Base-by-base conservation (phyloP, 306 rosid genomes). In the Vigna radiata region DNA sequence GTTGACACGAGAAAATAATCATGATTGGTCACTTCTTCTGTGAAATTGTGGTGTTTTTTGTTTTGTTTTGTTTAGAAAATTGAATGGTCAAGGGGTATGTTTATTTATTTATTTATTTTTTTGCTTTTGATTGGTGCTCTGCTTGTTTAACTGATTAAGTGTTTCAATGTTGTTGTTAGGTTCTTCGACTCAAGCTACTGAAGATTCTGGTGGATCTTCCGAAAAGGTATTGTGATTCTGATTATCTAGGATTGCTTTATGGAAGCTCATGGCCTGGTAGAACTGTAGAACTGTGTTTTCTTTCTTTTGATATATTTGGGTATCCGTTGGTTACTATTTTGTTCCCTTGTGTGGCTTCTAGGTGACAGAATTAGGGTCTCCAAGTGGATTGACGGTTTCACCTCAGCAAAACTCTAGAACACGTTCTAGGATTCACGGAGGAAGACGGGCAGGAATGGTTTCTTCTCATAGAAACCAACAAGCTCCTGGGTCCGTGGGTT, bases 321-420 rank as follows among this genome's bases (percentile, higher is more conserved):
- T 59, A 37, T 62, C 41, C 39, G 48, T 63, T 13, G 29, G 49
- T 29, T 69, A 58, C 8, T 6, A 33, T 63, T 41, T 73, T 62
- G 56, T 61, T 73, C 29, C 54, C 14, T 68, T 71, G 41, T 75
- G 16, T 5, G 39, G 0, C 60, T 70, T 61, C 49, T 88, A 91
- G 98, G 93, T 91, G 76, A 93, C 77, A 3, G 89, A 83, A 55
- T 43, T 31, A 31, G 83, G 79, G 70, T 84, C 85, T 25, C 67
- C 78, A 23, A 85, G 58, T 83, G 88, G 77, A 27, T 29, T 46
- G 58, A 82, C 63, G 77, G 74, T 61, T 79, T 69, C 62, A 31
- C 77, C 92, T 82, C 79, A 75, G 60, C 87, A 80, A 75, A 83
- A 69, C 70, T 41, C 88, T 41, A 79, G 81, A 77, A 78, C 65